Percentiles rank a stretch among this genome's conserved stretches.
phyloP scores from a whole-genome alignment of 1,139 yeast genomes.

The Nakaseomyces delphensis region DNA sequence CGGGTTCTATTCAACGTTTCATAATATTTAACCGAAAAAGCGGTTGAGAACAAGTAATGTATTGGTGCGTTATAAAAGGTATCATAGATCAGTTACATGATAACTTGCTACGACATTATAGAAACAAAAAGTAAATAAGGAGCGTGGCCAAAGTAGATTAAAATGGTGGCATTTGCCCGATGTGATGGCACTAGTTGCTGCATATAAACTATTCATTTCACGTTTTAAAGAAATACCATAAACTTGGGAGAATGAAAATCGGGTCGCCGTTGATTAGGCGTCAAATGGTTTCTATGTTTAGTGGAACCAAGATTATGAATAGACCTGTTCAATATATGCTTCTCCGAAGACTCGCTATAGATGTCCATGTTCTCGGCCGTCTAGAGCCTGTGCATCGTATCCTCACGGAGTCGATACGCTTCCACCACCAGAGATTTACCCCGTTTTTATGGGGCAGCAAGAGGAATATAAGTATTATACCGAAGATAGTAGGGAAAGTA shows the following conservation, averaged over 20 bases:
- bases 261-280: constrained; percentile 37
- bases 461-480: constrained; percentile 34
- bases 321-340: constrained; percentile 1
- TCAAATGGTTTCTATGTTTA: neutral
- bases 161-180: too few species aligned
- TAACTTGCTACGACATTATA: too few species aligned
- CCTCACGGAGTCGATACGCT: constrained; percentile 2
- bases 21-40: too few species aligned
- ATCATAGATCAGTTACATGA: too few species aligned
- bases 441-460: constrained; percentile 7
- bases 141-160: too few species aligned
- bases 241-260: constrained; percentile 27
- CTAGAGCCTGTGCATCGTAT: constrained; percentile 1
- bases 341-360: constrained; percentile 2
- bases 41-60: too few species aligned
- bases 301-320: neutral
- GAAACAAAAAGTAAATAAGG: too few species aligned
- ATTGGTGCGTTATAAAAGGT: too few species aligned
- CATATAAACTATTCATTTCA: too few species aligned
- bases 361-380: neutral
- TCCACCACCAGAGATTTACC: constrained; percentile 3
- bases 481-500: constrained; percentile 48
- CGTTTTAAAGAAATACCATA: neutral
- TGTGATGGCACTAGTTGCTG: too few species aligned
- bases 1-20: too few species aligned